phyloP scores from a whole-genome alignment of 1,139 yeast species.

The Sugiyamaella castrensis region DNA sequence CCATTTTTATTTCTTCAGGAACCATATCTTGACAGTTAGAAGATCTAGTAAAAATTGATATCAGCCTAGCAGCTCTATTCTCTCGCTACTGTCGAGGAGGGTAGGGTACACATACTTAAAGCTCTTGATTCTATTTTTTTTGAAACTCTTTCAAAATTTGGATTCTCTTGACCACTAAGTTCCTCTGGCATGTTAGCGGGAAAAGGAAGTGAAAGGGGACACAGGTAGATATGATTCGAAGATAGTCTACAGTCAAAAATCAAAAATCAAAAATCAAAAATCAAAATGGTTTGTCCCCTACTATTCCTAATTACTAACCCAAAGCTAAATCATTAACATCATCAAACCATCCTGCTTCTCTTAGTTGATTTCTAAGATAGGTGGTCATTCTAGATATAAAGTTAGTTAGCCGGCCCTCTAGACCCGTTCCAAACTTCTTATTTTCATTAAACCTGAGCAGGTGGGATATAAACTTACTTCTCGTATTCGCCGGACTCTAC shows the following conservation, averaged over 20 bases:
- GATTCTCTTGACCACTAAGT: conserved; percentile 41
- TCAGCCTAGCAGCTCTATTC: neutral
- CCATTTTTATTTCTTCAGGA: conserved; percentile 61
- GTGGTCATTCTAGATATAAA: conserved; percentile 28
- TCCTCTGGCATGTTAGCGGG: conserved; percentile 32
- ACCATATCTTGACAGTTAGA: conserved; percentile 45
- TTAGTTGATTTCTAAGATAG: conserved; percentile 56
- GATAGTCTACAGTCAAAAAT: too few relatives aligned
- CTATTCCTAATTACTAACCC: conserved; percentile 28
- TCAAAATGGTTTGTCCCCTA: neutral
- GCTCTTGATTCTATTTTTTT: conserved; percentile 62
- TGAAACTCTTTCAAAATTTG: conserved; percentile 55
- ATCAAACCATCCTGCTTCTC: conserved; percentile 86
- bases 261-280: neutral
- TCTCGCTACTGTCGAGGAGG: too few relatives aligned
- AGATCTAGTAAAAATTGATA: neutral
- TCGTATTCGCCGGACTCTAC: conserved; percentile 81
- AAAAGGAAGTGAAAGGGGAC: too few relatives aligned
- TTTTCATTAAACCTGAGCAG: too few relatives aligned
- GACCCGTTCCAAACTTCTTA: too few relatives aligned
- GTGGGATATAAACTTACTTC: conserved; percentile 37
- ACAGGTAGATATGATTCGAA: too few relatives aligned
- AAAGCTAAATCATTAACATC: conserved; percentile 60
- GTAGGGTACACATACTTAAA: conserved; percentile 46
- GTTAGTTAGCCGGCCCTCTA: too few relatives aligned